Conservation (phyloP, 208 protist species). For the Angomonas deanei region DNA sequence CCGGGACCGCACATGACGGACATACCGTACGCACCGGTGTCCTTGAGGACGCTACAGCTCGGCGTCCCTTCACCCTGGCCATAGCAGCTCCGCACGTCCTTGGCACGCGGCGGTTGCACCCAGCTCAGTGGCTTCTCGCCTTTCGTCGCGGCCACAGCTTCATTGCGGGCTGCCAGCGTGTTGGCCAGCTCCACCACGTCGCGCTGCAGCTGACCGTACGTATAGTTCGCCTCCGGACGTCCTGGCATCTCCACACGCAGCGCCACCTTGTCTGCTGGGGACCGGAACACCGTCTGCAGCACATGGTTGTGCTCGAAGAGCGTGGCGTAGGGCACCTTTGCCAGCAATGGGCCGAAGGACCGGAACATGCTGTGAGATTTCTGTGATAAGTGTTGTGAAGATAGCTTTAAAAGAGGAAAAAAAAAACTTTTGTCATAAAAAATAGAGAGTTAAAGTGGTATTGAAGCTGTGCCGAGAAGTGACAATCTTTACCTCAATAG, state of each 20-base stretch:
- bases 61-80: conserved; percentile 39
- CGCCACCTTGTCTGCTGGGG: conserved; percentile 46
- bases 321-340: conserved; percentile 60
- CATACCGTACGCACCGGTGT: conserved; percentile 59
- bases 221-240: conserved; percentile 27
- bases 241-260: conserved; percentile 68
- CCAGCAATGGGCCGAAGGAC: conserved; percentile 14
- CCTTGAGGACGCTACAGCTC: conserved; percentile 64
- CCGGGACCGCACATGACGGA: conserved; percentile 51
- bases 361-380: conserved; percentile 32
- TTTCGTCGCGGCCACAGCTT: conserved; percentile 27
- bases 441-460: background rate
- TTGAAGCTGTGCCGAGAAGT: background rate
- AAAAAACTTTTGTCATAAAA: too few species aligned
- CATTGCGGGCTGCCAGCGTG: conserved; percentile 41
- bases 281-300: conserved; percentile 60
- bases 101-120: conserved; percentile 47
- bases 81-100: conserved; percentile 61
- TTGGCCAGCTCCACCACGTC: conserved; percentile 71
- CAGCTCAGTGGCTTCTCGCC: conserved; percentile 46
- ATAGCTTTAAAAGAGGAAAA: background rate
- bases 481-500: background rate
- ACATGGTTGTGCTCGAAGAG: conserved; percentile 73
- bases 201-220: conserved; percentile 76
- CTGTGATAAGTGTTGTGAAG: background rate